Percentiles rank a stretch among this genome's conserved stretches.
These are phyloP conservation scores for Cyclotella kingstonii DNA, from an alignment of 108 stramenopile genomes.

Conservation along the genomic window DNA sequence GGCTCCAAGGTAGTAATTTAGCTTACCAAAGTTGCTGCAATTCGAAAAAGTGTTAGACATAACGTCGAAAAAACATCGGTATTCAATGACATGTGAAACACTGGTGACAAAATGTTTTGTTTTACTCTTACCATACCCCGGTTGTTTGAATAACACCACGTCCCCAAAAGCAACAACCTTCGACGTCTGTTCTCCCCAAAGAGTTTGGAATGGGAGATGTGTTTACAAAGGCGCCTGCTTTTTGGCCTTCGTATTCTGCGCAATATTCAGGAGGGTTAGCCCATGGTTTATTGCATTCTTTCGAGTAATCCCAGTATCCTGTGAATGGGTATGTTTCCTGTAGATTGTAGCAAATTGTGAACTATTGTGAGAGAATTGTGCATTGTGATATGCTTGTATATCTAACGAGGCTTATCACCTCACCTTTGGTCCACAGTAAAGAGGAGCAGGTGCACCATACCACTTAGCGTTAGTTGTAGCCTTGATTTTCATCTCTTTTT, in stretches of 20 bases:
- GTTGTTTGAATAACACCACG: slow-evolving; percentile 51
- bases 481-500: slow-evolving; percentile 29
- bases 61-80: too few relatives aligned
- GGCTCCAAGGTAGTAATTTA: slow-evolving; percentile 46
- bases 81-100: background rate
- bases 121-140: slow-evolving; percentile 26
- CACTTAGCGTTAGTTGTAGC: slow-evolving; percentile 45
- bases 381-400: too few relatives aligned
- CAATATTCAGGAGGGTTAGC: slow-evolving; percentile 19
- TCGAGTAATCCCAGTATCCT: slow-evolving; percentile 45
- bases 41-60: background rate
- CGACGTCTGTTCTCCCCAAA: slow-evolving; percentile 43
- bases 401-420: too few relatives aligned
- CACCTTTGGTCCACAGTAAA: slow-evolving; percentile 40
- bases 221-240: slow-evolving; percentile 31
- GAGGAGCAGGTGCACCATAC: slow-evolving; percentile 45
- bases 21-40: slow-evolving; percentile 40
- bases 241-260: slow-evolving; percentile 32
- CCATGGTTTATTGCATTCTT: slow-evolving; percentile 39
- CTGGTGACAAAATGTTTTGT: background rate
- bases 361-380: too few relatives aligned
- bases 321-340: slow-evolving; percentile 33
- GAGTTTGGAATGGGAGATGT: slow-evolving; percentile 26
- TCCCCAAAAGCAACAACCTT: slow-evolving; percentile 59
- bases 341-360: too few relatives aligned